phyloP scores from a whole-genome alignment of 2,329 filamentous ascomycete species.

The Hypomyces perniciosus region DNA sequence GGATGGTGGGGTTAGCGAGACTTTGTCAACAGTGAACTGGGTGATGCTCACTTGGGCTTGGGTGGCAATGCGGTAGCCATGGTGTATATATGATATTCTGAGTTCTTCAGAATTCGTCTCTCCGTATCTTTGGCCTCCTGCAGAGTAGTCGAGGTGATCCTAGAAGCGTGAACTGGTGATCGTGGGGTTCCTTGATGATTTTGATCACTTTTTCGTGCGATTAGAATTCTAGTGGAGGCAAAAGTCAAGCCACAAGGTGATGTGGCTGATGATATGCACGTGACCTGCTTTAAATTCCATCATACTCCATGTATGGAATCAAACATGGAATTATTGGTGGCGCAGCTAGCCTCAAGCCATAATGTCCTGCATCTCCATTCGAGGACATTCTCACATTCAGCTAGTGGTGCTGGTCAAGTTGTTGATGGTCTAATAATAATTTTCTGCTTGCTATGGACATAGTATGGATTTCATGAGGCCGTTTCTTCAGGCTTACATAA shows the following conservation, averaged over 20 bases:
- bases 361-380: too few relatives aligned
- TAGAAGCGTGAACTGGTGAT: constrained; percentile 22
- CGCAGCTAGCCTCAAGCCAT: too few relatives aligned
- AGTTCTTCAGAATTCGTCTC: not conserved
- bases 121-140: not conserved
- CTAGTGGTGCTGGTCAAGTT: too few relatives aligned
- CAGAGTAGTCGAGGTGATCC: not conserved
- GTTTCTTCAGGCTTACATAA: too few relatives aligned
- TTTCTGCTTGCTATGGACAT: too few relatives aligned
- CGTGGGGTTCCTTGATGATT: constrained; percentile 33
- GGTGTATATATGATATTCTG: constrained; percentile 18
- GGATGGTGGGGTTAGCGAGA: constrained; percentile 33
- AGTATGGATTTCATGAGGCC: too few relatives aligned
- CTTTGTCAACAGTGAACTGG: constrained; percentile 1
- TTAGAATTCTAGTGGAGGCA: constrained; percentile 29
- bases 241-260: constrained; percentile 22
- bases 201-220: constrained; percentile 38
- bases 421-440: too few relatives aligned
- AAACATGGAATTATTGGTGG: too few relatives aligned
- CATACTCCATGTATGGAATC: too few relatives aligned
- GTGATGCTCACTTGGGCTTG: constrained; percentile 35
- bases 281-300: constrained; percentile 12
- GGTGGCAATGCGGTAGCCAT: constrained; percentile 35
- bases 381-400: too few relatives aligned
- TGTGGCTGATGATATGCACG: constrained; percentile 19